Conservation (phyloP, 495 filamentous ascomycete species). For the Coniosporium apollinis region DNA sequence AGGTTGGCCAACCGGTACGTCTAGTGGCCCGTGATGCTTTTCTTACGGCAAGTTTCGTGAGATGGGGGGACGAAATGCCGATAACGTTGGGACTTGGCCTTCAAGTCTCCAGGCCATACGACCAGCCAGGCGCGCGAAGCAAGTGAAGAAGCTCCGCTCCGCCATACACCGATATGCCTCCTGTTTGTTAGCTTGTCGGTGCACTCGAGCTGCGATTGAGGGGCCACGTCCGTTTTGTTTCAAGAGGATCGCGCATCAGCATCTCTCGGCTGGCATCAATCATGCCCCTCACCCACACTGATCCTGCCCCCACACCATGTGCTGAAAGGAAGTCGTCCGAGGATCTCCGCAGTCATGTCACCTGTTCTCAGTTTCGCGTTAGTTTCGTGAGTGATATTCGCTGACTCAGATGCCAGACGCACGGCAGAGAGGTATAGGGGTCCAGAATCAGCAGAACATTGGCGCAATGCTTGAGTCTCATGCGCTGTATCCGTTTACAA, state of each 20-base stretch:
- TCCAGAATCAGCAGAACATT: constrained; percentile 12
- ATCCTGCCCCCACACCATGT: not conserved
- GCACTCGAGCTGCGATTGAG: too few species aligned
- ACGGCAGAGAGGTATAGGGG: constrained; percentile 7
- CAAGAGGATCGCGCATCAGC: not conserved
- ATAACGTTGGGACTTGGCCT: constrained; percentile 6
- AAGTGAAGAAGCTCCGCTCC: too few species aligned
- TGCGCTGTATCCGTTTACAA: constrained; percentile 18
- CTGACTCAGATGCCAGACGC: constrained; percentile 6
- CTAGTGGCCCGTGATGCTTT: not conserved
- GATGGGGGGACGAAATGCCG: constrained; percentile 9
- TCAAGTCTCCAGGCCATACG: constrained; percentile 6
- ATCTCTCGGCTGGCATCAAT: too few species aligned
- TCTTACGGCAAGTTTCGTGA: not conserved
- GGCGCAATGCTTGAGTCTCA: constrained; percentile 16
- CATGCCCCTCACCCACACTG: not conserved
- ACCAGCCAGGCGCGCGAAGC: too few species aligned
- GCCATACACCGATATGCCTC: too few species aligned
- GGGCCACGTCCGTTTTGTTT: too few species aligned
- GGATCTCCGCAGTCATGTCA: not conserved
- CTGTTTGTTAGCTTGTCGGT: too few species aligned
- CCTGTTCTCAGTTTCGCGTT: not conserved
- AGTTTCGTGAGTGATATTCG: not conserved
- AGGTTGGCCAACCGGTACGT: constrained; percentile 13
- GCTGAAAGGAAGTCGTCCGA: not conserved